Evolutionary conservation across 2,329 filamentous ascomycete species (phyloP).

Genomic region (Pseudopithomyces chartarum): DNA sequence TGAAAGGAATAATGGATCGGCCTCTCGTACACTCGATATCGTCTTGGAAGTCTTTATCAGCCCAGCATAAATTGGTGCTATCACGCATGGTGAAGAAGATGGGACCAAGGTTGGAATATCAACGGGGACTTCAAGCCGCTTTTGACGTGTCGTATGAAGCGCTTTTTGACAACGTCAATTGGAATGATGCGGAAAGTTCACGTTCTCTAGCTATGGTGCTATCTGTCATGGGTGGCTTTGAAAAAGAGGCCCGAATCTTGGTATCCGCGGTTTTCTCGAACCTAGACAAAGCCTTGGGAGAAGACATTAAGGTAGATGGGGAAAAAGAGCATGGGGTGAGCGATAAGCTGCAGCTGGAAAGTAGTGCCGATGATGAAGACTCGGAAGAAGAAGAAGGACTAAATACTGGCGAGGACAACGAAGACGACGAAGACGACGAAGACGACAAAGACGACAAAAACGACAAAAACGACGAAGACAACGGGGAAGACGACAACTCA

Average conservation of each 20-base stretch:
- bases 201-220: slow-evolving; percentile 22
- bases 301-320: not conserved
- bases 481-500: not conserved
- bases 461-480: not conserved
- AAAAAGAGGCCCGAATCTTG: slow-evolving; percentile 21
- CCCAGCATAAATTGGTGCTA: not conserved
- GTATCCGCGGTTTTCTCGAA: slow-evolving; percentile 19
- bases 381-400: not conserved
- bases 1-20: not conserved
- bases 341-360: not conserved
- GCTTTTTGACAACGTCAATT: not conserved
- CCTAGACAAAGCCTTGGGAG: slow-evolving; percentile 10
- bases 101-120: not conserved
- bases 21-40: not conserved
- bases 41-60: not conserved
- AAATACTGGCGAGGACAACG: not conserved
- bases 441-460: not conserved
- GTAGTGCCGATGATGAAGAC: not conserved
- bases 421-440: not conserved
- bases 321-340: not conserved
- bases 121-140: not conserved
- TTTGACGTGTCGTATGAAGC: slow-evolving; percentile 1
- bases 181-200: slow-evolving; percentile 16
- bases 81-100: not conserved
- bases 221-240: slow-evolving; percentile 16